Evolutionary conservation across 345 rosid species (phyloP), one percentile per base, ranked within the genome.

Genomic region (Kandelia obovata): DNA sequence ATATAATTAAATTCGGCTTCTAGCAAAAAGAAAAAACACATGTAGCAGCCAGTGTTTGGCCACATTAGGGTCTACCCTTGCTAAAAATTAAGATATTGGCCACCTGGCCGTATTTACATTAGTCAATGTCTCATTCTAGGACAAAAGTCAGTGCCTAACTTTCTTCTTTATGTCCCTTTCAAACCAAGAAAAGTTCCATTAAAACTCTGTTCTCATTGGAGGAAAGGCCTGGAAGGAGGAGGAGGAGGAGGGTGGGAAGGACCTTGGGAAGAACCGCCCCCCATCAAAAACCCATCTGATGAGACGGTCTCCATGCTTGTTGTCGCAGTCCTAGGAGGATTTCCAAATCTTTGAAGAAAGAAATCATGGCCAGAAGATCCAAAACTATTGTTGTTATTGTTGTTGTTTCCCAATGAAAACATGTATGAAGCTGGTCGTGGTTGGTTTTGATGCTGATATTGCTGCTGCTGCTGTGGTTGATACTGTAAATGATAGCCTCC

Each of bases 391-490:
- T 21, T 52, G 71, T 58, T 80, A 61, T 55, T 55, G 59, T 21
- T 53, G 58, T 11, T 53, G 27, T 56, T 56, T 56, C 77, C 67
- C 62, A 85, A n/a, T 7, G 89, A 79, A 26, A 84, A 82, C 87
- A 84, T 68, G 66, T 75, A 74, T 2, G 69, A 2, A 20, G 56
- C 2, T 19, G 61, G 19, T 11, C 59, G 68, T 31, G 52, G 61
- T 11, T 65, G 83, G 76, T 53, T 68, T 47, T 78, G 84, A 20
- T 69, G 72, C 51, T 74, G 86, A 15, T 47, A 30, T 21, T 61
- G 72, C 58, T 58, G 74, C 25, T 52, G 67, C 2, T 49, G 64
- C 34, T 26, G 61, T 1, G 17, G 72, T 3, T 68, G 82, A n/a
- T 82, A 78, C 2, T 78, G 85, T 57, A 73, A 43, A 63, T 72